Base-by-base conservation (phyloP, 306 rosid genomes). In the Quercus mongolica region DNA sequence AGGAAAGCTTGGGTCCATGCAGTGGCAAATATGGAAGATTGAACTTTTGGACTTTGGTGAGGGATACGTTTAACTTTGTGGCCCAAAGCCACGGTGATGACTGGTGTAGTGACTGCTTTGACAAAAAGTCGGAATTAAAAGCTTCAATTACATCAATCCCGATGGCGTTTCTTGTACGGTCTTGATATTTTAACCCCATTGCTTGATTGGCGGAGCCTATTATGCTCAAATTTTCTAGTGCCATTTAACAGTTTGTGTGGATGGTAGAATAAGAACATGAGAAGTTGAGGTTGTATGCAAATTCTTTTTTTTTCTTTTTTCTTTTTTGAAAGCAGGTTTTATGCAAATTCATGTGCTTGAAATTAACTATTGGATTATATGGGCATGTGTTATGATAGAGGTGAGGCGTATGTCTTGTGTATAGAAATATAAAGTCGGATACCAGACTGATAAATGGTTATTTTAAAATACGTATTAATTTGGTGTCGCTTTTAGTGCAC, bases 161-260 rank as follows among this genome's bases (percentile, higher is more conserved):
- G 17, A 82, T 7, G 23, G 20, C 14, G 30, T 31, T 64, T 5
- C 49, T 18, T 30, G 55, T 38, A 65, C 83, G 79, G 81, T 61
- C 54, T 69, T 38, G 23, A 52, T 77, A 46, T 7, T 51, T 67
- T 12, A 49, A 49, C 17, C 54, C 15, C 5, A 15, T 21, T 58
- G 75, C 91, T 59, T 78, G 75, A 85, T 82, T 85, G 61, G 83
- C 79, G 80, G 82, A 31, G 33, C 38, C 65, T 49, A 77, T 51
- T 64, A 57, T 30, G 31, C 75, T 13, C n/a, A 17, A 19, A 14
- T 21, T 61, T 49, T 17, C 51, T 54, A 56, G 54, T 18, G 14
- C 38, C 13, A n/a, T 38, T 38, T 57, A 28, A 38, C 54, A 5
- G 0, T 18, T 13, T 5, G 5, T 21, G 13, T 5, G 15, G 25